Evolutionary conservation across 2,329 filamentous ascomycete species (phyloP).

Genomic region (Elsinoe perseae): DNA sequence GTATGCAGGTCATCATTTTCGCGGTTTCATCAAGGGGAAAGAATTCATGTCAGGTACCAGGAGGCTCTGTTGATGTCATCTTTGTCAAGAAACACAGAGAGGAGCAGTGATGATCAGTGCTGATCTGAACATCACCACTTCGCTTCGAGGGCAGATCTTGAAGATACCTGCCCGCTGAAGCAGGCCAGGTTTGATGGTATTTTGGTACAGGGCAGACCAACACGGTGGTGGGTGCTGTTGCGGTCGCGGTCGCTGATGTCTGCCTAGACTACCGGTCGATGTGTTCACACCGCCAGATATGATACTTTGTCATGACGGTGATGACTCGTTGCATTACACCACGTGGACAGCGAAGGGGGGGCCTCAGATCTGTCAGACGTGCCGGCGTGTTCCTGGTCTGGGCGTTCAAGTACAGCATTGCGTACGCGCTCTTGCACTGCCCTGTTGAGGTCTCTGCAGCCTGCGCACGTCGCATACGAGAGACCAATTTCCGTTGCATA

Average conservation of each 20-base stretch:
- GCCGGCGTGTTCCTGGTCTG: conserved; percentile 1
- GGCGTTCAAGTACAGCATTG: background rate
- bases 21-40: background rate
- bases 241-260: too few species aligned
- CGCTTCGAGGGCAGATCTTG: background rate
- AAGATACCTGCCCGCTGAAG: background rate
- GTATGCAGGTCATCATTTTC: background rate
- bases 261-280: background rate
- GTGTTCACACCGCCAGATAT: too few species aligned
- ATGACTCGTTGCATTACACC: background rate
- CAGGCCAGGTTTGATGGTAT: background rate
- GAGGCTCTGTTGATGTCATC: background rate
- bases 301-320: background rate
- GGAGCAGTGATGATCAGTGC: background rate
- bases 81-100: background rate
- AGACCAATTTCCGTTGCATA: background rate
- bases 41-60: background rate
- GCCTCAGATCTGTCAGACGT: background rate
- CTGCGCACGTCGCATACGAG: background rate
- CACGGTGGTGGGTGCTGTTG: background rate
- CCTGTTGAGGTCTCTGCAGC: background rate
- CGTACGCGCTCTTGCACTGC: background rate
- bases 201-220: background rate
- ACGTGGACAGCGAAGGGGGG: background rate
- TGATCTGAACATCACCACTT: background rate